These are phyloP conservation scores for Forsythia suspensa DNA, from an alignment of 257 asterid species.

Conservation along the genomic window DNA sequence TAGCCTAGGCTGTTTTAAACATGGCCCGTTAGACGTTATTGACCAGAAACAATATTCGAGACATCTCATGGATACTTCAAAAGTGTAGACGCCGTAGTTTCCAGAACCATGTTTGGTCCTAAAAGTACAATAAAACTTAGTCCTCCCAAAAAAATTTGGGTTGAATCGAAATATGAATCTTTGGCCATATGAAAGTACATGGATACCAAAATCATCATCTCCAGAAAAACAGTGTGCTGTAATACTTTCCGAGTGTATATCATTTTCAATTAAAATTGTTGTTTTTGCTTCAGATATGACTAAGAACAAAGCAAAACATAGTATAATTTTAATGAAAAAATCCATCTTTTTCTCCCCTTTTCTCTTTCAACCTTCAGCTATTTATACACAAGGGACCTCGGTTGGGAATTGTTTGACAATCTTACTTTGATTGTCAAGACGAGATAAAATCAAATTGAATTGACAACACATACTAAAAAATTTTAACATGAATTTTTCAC, in stretches of 20 bases:
- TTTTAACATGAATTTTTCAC: no score
- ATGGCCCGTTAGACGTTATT: no score
- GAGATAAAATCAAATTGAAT: no score
- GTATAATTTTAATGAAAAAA: neutral
- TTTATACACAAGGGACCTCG: no score
- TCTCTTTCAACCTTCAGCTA: neutral
- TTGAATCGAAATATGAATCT: neutral
- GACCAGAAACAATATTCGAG: no score
- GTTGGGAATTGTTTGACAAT: no score
- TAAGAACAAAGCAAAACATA: neutral
- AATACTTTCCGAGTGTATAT: neutral
- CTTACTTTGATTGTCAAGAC: no score
- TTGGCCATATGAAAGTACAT: neutral
- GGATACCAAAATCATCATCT: neutral
- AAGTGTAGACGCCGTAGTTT: neutral
- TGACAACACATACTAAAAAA: no score
- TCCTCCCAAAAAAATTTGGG: neutral
- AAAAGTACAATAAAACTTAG: neutral
- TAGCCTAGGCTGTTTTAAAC: no score
- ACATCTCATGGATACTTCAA: no score
- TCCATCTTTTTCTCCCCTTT: neutral
- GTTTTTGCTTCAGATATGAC: neutral
- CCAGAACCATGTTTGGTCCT: neutral
- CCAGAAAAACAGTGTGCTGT: neutral
- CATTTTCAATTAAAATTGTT: neutral